Conservation (phyloP, 2,329 filamentous ascomycete genomes). For the Amesomyces nigricolor region DNA sequence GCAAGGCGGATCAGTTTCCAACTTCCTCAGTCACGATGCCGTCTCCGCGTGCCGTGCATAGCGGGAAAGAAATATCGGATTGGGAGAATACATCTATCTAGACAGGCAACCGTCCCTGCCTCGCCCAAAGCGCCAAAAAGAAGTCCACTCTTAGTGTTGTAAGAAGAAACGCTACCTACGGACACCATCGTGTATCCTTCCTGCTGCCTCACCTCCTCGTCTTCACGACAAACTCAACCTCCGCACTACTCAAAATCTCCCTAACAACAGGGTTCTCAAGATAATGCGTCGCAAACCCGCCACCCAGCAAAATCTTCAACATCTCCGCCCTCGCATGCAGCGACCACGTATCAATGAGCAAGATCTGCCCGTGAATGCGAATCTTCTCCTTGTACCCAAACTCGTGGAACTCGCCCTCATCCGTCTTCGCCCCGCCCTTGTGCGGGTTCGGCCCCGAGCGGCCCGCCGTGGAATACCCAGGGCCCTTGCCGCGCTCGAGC, state of each 20-base stretch:
- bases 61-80: no score
- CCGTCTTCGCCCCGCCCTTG: conserved; percentile 37
- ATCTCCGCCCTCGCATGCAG: conserved; percentile 44
- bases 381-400: conserved; percentile 50
- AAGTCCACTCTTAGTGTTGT: neutral
- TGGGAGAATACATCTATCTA: no score
- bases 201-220: conserved; percentile 10
- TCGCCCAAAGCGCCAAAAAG: no score
- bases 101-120: no score
- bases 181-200: neutral
- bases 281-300: conserved; percentile 39
- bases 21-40: no score
- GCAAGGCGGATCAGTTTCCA: no score
- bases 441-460: conserved; percentile 39
- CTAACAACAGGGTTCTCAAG: conserved; percentile 36
- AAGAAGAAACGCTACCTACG: no score
- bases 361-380: conserved; percentile 41
- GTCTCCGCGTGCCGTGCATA: no score
- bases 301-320: conserved; percentile 44
- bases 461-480: conserved; percentile 47
- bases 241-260: conserved; percentile 32
- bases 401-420: conserved; percentile 39
- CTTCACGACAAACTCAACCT: conserved; percentile 28
- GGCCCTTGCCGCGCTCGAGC: conserved; percentile 48
- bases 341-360: conserved; percentile 48